A percentile compares a stretch with the other conserved stretches of the same genome.
phyloP scores from a whole-genome alignment of 108 stramenopile species.

The Nitzschia sp. region DNA sequence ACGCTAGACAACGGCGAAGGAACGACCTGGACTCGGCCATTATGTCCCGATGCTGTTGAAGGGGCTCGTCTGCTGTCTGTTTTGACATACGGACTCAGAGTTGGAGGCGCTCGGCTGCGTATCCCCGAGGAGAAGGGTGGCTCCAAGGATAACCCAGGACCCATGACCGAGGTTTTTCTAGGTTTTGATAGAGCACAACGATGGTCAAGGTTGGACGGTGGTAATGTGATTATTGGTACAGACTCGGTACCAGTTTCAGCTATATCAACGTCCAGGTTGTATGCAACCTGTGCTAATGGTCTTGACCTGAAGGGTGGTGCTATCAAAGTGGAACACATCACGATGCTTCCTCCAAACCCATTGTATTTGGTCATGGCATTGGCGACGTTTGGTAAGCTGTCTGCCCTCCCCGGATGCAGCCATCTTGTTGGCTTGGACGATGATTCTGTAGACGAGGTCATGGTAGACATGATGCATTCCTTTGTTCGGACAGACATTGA shows the following conservation, averaged over 20 bases:
- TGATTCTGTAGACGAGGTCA: not conserved
- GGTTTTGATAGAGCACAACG: conserved; percentile 18
- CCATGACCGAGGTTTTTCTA: conserved; percentile 11
- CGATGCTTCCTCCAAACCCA: conserved; percentile 64
- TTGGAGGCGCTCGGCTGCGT: conserved; percentile 33
- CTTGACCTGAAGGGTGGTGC: conserved; percentile 65
- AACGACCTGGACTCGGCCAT: conserved; percentile 42
- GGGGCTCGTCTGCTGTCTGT: conserved; percentile 64
- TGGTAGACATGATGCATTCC: not conserved
- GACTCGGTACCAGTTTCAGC: conserved; percentile 46
- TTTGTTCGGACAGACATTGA: not conserved
- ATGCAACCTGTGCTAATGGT: conserved; percentile 54
- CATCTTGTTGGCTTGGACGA: not conserved
- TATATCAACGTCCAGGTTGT: conserved; percentile 13
- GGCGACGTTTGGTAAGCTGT: conserved; percentile 56
- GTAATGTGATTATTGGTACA: conserved; percentile 27
- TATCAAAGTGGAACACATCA: conserved; percentile 58
- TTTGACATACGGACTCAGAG: conserved; percentile 64
- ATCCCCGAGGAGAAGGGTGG: conserved; percentile 16
- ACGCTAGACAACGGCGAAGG: not conserved
- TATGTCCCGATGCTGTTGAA: conserved; percentile 69
- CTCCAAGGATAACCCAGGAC: conserved; percentile 22
- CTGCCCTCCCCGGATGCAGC: not conserved
- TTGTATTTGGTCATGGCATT: conserved; percentile 53
- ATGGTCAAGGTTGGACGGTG: conserved; percentile 26